Evolutionary conservation across 2,329 filamentous ascomycete species (phyloP), one percentile per base, ranked within the genome.

Genomic region (Colletotrichum sp.): DNA sequence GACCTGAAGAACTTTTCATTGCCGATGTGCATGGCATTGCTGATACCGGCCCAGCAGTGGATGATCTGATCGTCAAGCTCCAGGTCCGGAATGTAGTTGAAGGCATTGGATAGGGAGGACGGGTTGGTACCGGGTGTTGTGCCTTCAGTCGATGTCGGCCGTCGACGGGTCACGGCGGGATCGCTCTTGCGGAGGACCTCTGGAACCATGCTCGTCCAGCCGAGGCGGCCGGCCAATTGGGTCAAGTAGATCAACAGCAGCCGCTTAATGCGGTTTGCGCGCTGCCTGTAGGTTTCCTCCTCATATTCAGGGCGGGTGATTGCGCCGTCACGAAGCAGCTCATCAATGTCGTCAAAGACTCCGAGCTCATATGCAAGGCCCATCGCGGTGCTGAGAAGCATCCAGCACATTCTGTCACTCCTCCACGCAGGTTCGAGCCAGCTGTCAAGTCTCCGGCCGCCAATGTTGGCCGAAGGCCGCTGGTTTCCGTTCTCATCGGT

Each of bases 361-460:
- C 97, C 97, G 36, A 99, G 92, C 84, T 99, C 97, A 79, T 98
- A 98, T 0, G 95, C 95, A 49, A 99, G 88, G 2, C 96, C 95
- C 88, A 96, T 95, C 16, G 95, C 96, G 49, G 96, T 98, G 81
- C 95, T 98, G 34, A 99, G 90, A 16, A 99, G 88, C 95, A 98
- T 98, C 96, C 96, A 98, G 82, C 95, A 98, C 95, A 98, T 98
- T 71, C 96, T 94, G 81, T 98, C 96, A 78, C 94, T 95, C 80
- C 96, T 91, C 95, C 96, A 98, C 10, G 95, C 96, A 4, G 97
- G 97, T 84, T 99, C 97, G 6, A 99, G 91, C 95, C 97, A 99
- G 83, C 95, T 96, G 82, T 98, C 96, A 78, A 98, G 97, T 32
- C 96, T 90, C 83, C 95, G 93, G 12, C 95, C 95, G 60, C 95